Base-by-base conservation (phyloP, 345 rosid genomes). In the Odontarrhena argentea region DNA sequence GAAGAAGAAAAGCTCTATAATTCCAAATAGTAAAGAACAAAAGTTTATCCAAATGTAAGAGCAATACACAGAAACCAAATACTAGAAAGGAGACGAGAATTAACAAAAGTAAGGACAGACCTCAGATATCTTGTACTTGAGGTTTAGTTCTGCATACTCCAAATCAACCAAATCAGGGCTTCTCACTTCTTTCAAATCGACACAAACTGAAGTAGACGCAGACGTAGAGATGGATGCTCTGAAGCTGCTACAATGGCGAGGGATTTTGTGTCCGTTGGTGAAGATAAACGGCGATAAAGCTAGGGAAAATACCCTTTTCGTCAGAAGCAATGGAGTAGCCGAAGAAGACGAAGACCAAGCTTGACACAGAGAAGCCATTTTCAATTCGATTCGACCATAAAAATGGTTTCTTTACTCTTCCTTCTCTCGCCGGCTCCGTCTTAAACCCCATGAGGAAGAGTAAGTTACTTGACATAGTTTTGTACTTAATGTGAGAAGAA, bases 121-220 rank as follows among this genome's bases (percentile, higher is more conserved):
- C 82, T 76, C 87, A 70, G 86, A 74, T 73, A 67, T 64, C 48
- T 77, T 87, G 38, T 80, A 63, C 24, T 81, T 71, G 70, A 89
- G 92, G 57, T 89, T 86, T 66, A 92, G 93, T 49, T 81, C 91
- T 36, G 96, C 82, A 65, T 85, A 92, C 67, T 89, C 96, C 75
- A 85, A 72, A 9, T 89, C 86, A 9, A 93, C 89, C 56, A 90
- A 81, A 72, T 80, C 81, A 43, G 82, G 44, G 78, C 96, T 90
- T 53, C 80, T 65, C 48, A 78, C 12, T 62, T 79, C 78, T 57
- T 79, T 80, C 35, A 43, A 14, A 55, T 74, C 65, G 9, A 57
- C 45, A 60, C 54, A 53, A 13, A 40, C 30, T 44, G 77, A 65
- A 10, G 62, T 43, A 63, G 70, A 70, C 69, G 65, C 55, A 38